Base-by-base conservation (phyloP, 768 basidiomycete species). In the Galerina marginata region DNA sequence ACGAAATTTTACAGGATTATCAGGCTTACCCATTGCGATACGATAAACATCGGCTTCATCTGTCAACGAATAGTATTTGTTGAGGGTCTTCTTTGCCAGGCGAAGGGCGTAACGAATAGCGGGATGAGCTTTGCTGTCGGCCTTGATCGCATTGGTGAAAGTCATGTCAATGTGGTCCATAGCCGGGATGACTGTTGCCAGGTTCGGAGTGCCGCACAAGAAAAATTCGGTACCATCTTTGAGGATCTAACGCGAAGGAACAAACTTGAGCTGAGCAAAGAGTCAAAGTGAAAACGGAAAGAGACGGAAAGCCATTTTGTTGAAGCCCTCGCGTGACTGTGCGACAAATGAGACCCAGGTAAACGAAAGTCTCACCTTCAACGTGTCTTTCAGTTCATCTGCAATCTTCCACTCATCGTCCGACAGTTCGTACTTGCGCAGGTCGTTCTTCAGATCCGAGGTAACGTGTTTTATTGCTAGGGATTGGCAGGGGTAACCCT, bases 11-110 rank as follows among this genome's bases (percentile, higher is more conserved):
- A 42, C 4, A 12, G 15, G 23, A n/a, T 9, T 20, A 40, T 16
- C 37, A 29, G 2, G 51, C 48, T 3, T n/a, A 73, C 72, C 47
- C 68, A 74, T 74, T 3, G 71, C 66, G n/a, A n/a, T n/a, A n/a
- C n/a, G n/a, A n/a, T n/a, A n/a, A n/a, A n/a, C n/a, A n/a, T n/a
- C n/a, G n/a, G 39, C 72, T 72, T 2, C 64, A 46, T 66, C 62
- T 4, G 64, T 63, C 4, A 52, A 1, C 60, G 9, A 69, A 68
- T 56, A 77, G 68, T 66, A 71, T 65, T 54, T 75, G 71, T 64
- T 75, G 60, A 42, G 62, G 48, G 57, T 75, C 60, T 47, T 69
- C 64, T 59, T 62, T 4, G 43, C 60, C 38, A 62, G 52, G 10
- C 9, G 4, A n/a, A 58, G 25, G 16, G 64, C 56, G 42, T 70